phyloP scores from a whole-genome alignment of 805 yeast species.

The Pichia pseudocactophila region DNA sequence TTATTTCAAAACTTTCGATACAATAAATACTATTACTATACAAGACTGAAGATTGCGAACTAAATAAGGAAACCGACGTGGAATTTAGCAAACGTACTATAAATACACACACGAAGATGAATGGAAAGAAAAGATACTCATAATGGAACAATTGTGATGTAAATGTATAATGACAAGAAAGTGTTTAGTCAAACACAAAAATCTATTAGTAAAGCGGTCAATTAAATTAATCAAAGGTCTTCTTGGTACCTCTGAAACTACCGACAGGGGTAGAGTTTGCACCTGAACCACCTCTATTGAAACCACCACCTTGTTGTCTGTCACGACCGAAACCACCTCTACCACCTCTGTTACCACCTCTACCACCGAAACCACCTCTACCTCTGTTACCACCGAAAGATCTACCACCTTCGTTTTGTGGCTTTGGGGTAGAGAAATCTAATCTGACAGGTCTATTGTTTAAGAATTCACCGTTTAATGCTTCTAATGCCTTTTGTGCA shows the following conservation, averaged over 20 bases:
- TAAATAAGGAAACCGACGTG: conserved; percentile 4
- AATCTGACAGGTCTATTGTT: conserved; percentile 91
- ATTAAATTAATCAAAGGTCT: conserved; percentile 57
- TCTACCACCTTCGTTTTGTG: conserved; percentile 26
- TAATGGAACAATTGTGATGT: neutral
- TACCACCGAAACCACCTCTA: conserved; percentile 25
- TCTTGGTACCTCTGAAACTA: conserved; percentile 77
- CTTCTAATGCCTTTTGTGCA: conserved; percentile 82
- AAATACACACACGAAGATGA: conserved; percentile 8
- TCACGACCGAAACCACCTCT: conserved; percentile 30
- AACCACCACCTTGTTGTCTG: conserved; percentile 23
- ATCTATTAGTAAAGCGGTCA: neutral
- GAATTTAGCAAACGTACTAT: conserved; percentile 7
- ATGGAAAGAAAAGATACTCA: conserved; percentile 10
- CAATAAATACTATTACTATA: neutral
- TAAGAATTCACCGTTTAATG: conserved; percentile 79
- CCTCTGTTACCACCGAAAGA: conserved; percentile 14
- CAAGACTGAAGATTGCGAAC: conserved; percentile 7
- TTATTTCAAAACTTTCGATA: too few species aligned
- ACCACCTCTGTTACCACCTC: conserved; percentile 32
- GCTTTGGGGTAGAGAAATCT: conserved; percentile 83
- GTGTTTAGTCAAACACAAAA: neutral
- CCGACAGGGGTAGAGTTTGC: conserved; percentile 55
- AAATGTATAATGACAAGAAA: neutral
- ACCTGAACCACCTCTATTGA: conserved; percentile 42